Base-by-base conservation (phyloP, 2,329 filamentous ascomycete genomes). In the Botryotinia globosa region DNA sequence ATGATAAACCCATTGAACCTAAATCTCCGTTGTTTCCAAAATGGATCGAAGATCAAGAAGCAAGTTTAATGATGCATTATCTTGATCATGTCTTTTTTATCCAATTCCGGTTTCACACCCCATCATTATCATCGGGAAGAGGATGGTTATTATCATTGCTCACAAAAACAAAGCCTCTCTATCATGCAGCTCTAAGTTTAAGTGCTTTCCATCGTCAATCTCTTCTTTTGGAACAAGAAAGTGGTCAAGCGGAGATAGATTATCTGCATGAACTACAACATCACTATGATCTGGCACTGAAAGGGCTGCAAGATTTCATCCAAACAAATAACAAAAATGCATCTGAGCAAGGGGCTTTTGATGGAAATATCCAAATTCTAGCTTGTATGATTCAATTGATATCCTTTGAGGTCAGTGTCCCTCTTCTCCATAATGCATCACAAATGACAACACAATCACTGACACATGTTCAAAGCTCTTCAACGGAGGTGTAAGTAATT, bases 61-160 rank as follows among this genome's bases (percentile, higher is more conserved):
- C 74, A 45, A 73, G 77, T 75, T 83, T 85, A 54, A 81, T 87
- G 73, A 88, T 88, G 84, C 83, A 87, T 72, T 90, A 90, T 77
- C 83, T 90, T 58, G 89, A 91, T 79, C 85, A 87, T 74, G 84
- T 90, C 29, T 87, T 90, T 74, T 88, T 88, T 1, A 87, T 89
- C 75, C 81, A 90, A 1, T 90, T 88, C 76, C 89, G 89, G 5
- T 88, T 89, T 78, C 90, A 90, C 78, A 84, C 83, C 0, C 88
- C 89, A 1, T 83, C 83, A 1, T 78, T 89, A 22, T 82, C 87
- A 3, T 85, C 87, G 29, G 88, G 88, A 12, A 84, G 87, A 56
- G 85, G 87, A n/a, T 91, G 89, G 89, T 82, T 91, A 56, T 80
- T 91, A 54, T 85, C 87, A 34, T 82, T 88, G 42, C 82, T 90